phyloP scores from a whole-genome alignment of 2,329 filamentous ascomycete species.

The Cadophora sp. region DNA sequence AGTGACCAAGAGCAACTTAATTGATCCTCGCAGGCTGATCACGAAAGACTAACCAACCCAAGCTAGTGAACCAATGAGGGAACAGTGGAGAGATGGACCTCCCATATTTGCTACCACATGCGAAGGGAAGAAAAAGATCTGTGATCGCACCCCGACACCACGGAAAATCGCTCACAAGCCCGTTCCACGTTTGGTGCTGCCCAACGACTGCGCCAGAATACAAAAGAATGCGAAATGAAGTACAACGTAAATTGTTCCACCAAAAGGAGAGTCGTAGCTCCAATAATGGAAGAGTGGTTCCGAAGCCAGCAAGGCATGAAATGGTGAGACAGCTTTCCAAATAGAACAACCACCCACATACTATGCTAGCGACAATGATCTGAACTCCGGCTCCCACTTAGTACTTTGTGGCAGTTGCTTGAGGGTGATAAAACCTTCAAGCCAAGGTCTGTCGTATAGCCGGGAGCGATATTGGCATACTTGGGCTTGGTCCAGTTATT shows the following conservation, averaged over 20 bases:
- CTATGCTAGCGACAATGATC: too few relatives aligned
- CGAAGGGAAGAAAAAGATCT: not conserved
- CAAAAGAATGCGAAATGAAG: not conserved
- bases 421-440: not conserved
- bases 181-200: not conserved
- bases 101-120: not conserved
- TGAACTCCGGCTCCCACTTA: not conserved
- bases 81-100: not conserved
- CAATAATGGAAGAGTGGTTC: not conserved
- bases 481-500: not conserved
- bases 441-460: not conserved
- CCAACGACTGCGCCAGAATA: not conserved
- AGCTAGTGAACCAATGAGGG: not conserved
- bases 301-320: too few relatives aligned
- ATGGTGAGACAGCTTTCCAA: not conserved
- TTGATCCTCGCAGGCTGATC: not conserved
- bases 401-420: not conserved
- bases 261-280: not conserved
- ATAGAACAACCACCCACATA: not conserved
- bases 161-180: not conserved
- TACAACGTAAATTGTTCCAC: not conserved
- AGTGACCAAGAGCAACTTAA: not conserved
- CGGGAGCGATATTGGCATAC: not conserved
- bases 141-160: not conserved
- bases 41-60: not conserved